Base-by-base conservation (phyloP, 2,329 filamentous ascomycete genomes). In the Mycosphaerella sp. region DNA sequence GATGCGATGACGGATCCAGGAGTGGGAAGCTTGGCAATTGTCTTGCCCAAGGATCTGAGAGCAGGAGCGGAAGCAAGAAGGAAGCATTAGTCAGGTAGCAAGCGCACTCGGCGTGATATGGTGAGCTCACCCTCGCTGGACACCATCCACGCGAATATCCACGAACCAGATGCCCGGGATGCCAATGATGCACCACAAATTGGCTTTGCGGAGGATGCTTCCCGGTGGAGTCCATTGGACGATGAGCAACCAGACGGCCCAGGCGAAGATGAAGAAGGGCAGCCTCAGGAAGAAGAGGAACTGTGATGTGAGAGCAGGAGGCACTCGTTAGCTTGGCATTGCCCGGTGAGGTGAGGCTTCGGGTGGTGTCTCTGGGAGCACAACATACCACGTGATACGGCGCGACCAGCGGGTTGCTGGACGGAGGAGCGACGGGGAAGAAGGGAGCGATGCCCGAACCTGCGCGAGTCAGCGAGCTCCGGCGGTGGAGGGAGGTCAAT, bases 161-260 rank as follows among this genome's bases (percentile, higher is more conserved):
- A 96, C 85, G 92, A 92, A 97, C 90, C 91, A 97, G 54, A 98
- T 88, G 29, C 93, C 92, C 0, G 91, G 89, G 55, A 95, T 86
- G 38, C 84, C 86, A 63, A 98, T 81, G 61, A 97, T 81, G 57
- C 83, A 80, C 92, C 93, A 97, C 50, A 97, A 75, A 46, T 89
- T 82, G 10, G 87, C 82, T 73, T 97, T 97, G 66, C 89, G 89
- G 42, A 84, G 73, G 34, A 84, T 66, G 7, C 79, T 78, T 1
- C 82, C 83, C 8, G 86, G 77, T 0, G 90, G 90, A 11, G 95
- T 80, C 79, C 85, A 87, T 74, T 92, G 88, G 48, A 68, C 59
- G 53, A 67, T 46, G 48, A 61, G 57, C 23, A 67, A 58, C 67
- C 67, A 69, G 45, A 68, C 55, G 11, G 65, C 55, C 59, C 65